phyloP scores from a whole-genome alignment of 1,284 basidiomycete genomes.

The Termitomyces sp. region DNA sequence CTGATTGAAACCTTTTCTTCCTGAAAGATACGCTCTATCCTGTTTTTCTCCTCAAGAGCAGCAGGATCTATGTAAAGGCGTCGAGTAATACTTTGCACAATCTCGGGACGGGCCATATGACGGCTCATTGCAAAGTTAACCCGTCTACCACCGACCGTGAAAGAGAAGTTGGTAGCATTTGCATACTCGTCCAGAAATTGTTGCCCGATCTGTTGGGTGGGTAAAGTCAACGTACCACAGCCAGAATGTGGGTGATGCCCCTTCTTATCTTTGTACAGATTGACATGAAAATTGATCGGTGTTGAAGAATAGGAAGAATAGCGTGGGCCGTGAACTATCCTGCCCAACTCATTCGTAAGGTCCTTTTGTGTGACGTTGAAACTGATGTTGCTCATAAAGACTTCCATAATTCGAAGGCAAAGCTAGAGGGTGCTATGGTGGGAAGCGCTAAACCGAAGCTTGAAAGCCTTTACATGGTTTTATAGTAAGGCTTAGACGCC shows the following conservation, averaged over 20 bases:
- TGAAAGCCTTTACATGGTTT: background rate
- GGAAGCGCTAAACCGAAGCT: background rate
- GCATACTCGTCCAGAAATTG: conserved; percentile 46
- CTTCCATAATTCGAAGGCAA: conserved; percentile 26
- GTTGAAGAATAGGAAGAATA: conserved; percentile 29
- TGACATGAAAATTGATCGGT: conserved; percentile 47
- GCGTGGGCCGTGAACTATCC: conserved; percentile 37
- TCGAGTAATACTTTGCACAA: conserved; percentile 37
- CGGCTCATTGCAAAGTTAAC: conserved; percentile 37
- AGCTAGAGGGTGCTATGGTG: background rate
- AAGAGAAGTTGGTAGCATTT: conserved; percentile 7
- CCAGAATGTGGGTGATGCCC: conserved; percentile 29
- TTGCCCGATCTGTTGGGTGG: conserved; percentile 30
- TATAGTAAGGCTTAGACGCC: background rate
- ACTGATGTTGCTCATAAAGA: conserved; percentile 35
- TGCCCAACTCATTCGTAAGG: conserved; percentile 36
- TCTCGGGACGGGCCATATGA: conserved; percentile 24
- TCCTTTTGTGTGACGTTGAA: conserved; percentile 27
- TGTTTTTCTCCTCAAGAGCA: conserved; percentile 28
- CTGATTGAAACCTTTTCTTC: conserved; percentile 25
- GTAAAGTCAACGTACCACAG: conserved; percentile 45
- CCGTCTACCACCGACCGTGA: conserved; percentile 26
- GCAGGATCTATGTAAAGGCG: conserved; percentile 44
- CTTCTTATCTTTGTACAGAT: conserved; percentile 34
- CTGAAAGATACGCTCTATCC: conserved; percentile 25